phyloP scores from a whole-genome alignment of 1,284 basidiomycete species.

The Malassezia furfur region DNA sequence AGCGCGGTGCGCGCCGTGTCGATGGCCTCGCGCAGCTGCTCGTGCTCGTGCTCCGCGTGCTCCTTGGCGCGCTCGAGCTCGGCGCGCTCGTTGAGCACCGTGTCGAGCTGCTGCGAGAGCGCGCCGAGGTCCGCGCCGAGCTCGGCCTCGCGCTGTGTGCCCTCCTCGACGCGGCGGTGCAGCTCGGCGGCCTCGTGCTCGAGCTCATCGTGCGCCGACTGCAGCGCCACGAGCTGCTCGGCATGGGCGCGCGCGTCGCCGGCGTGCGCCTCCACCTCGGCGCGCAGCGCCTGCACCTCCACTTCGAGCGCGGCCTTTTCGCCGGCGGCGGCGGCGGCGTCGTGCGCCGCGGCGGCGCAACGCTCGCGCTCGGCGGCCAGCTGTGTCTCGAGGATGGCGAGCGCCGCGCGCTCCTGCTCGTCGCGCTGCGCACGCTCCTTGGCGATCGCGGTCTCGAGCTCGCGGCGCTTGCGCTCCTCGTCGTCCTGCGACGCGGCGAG shows the following conservation, averaged over 20 bases:
- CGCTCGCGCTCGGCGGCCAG: constrained; percentile 62
- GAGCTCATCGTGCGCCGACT: constrained; percentile 69
- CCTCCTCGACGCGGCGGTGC: constrained; percentile 16
- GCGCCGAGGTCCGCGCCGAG: not conserved
- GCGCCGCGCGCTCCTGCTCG: constrained; percentile 33
- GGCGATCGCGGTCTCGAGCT: constrained; percentile 66
- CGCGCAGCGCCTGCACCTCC: constrained; percentile 62
- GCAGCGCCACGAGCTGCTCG: constrained; percentile 60
- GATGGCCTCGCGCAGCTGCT: constrained; percentile 3
- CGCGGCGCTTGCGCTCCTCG: constrained; percentile 79
- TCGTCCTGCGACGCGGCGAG: constrained; percentile 85
- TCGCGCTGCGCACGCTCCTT: constrained; percentile 44
- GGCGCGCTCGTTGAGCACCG: constrained; percentile 22
- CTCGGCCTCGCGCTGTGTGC: constrained; percentile 12
- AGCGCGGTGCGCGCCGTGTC: not conserved
- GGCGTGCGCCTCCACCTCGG: constrained; percentile 60
- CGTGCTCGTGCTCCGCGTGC: constrained; percentile 42
- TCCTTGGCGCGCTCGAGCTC: constrained; percentile 42
- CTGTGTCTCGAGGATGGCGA: constrained; percentile 33
- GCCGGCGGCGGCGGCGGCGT: constrained; percentile 64
- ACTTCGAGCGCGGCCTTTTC: constrained; percentile 65
- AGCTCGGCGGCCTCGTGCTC: constrained; percentile 59
- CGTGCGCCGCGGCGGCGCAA: constrained; percentile 62
- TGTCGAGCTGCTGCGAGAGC: constrained; percentile 41
- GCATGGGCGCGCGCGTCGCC: constrained; percentile 68